phyloP scores from a whole-genome alignment of 495 filamentous ascomycete species.

The Cercophora samala region DNA sequence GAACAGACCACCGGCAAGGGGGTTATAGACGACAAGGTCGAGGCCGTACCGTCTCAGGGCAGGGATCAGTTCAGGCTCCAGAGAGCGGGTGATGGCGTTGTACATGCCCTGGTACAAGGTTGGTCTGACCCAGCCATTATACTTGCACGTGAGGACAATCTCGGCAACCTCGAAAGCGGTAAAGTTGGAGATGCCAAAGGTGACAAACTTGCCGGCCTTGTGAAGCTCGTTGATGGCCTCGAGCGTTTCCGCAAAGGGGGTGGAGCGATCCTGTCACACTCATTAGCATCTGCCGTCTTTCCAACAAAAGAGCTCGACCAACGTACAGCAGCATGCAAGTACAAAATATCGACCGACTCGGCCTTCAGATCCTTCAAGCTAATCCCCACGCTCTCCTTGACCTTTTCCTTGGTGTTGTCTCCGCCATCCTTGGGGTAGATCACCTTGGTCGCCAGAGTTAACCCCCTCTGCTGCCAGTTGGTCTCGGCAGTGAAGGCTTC shows the following conservation, averaged over 20 bases:
- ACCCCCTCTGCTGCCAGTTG: slow-evolving; percentile 74
- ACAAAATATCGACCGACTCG: slow-evolving; percentile 80
- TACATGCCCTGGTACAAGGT: slow-evolving; percentile 67
- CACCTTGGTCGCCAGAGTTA: slow-evolving; percentile 82
- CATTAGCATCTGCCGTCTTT: not conserved
- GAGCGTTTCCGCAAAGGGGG: slow-evolving; percentile 77
- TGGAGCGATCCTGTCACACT: slow-evolving; percentile 56
- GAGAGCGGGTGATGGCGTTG: slow-evolving; percentile 68
- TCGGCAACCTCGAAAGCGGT: slow-evolving; percentile 91
- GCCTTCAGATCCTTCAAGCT: slow-evolving; percentile 70
- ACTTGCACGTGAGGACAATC: slow-evolving; percentile 75
- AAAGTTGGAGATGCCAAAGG: slow-evolving; percentile 78
- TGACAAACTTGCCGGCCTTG: slow-evolving; percentile 82
- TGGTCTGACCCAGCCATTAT: slow-evolving; percentile 70
- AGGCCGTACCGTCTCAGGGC: slow-evolving; percentile 81
- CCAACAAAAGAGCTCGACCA: too few relatives aligned
- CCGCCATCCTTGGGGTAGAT: slow-evolving; percentile 61
- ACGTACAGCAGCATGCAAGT: slow-evolving; percentile 69
- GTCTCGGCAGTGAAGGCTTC: slow-evolving; percentile 77
- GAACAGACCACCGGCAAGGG: slow-evolving; percentile 78
- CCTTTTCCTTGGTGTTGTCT: slow-evolving; percentile 55
- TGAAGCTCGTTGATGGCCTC: slow-evolving; percentile 74
- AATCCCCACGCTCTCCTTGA: slow-evolving; percentile 59
- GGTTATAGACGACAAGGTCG: slow-evolving; percentile 90
- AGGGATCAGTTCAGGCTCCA: slow-evolving; percentile 77